Base-by-base conservation (phyloP, 768 basidiomycete genomes). In the Sarcomyxa edulis region DNA sequence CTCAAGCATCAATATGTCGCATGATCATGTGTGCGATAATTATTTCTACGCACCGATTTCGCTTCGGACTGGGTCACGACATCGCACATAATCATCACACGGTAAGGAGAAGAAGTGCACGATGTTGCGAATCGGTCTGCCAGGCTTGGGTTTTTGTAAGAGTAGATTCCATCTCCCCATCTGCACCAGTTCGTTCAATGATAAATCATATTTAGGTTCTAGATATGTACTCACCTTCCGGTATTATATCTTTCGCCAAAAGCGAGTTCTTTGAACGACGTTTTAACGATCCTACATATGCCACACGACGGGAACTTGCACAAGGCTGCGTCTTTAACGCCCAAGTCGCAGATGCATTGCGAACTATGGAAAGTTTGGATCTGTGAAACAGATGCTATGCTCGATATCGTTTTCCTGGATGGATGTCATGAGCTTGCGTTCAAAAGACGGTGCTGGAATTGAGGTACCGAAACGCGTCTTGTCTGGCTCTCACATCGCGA, bases 311-410 rank as follows among this genome's bases (percentile, higher is more conserved):
- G 66, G 59, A 76, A 77, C 45, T 63, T 64, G 56, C 81, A 84
- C 14, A 79, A 51, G 1, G 51, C 49, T 3, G 66, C 52, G 22
- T 69, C 69, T 43, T 75, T 76, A 11, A 66, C 65, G 6, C 81
- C 81, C 44, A 84, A 59, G 52, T 84, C 77, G 59, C 81, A 84
- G 28, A 84, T 78, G 48, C 79, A 81, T 43, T 81, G 78, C 2
- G 76, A 65, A 40, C 76, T 71, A 43, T 83, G 75, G 49, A 78
- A 83, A 26, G 73, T 78, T 47, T 74, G 69, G 37, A 81, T 62
- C 48, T 76, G 65, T 45, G 66, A 65, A 44, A 52, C 36, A 11
- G 33, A 36, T 12, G 55, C 20, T 8, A 23, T 35, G 14, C 20
- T 37, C 46, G 30, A 48, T 21, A 33, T 36, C 16, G 18, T 33